Conservation (phyloP, 2,329 filamentous ascomycete genomes). For the Fusarium continuum region DNA sequence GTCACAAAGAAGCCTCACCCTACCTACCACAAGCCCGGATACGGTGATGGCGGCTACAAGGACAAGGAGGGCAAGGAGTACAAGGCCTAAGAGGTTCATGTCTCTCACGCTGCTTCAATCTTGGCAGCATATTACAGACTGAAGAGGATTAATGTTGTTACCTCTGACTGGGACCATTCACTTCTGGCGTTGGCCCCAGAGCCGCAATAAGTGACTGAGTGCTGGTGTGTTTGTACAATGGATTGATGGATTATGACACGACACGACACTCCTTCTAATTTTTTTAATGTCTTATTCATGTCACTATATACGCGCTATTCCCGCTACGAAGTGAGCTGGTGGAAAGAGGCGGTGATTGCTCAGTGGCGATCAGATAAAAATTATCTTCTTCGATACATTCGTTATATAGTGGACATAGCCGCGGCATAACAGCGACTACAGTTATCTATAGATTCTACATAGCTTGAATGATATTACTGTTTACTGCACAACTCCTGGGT, state of each 20-base stretch:
- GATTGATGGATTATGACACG: background rate
- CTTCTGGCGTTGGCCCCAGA: background rate
- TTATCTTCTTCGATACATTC: conserved; percentile 30
- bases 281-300: conserved; percentile 6
- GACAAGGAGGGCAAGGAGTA: conserved; percentile 7
- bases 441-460: conserved; percentile 16
- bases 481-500: too few species aligned
- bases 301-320: background rate
- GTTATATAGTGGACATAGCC: conserved; percentile 31
- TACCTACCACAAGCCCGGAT: conserved; percentile 8
- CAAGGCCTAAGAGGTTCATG: background rate
- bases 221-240: background rate
- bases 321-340: background rate
- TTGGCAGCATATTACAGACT: background rate
- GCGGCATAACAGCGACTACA: conserved; percentile 8
- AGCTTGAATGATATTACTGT: background rate
- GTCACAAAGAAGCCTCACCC: conserved; percentile 1
- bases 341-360: background rate
- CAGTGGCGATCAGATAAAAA: background rate
- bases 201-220: background rate
- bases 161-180: background rate
- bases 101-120: background rate
- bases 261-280: conserved; percentile 15
- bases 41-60: background rate
- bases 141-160: background rate